Evolutionary conservation across 345 rosid species (phyloP).

Genomic region (Melaleuca quinquenervia): DNA sequence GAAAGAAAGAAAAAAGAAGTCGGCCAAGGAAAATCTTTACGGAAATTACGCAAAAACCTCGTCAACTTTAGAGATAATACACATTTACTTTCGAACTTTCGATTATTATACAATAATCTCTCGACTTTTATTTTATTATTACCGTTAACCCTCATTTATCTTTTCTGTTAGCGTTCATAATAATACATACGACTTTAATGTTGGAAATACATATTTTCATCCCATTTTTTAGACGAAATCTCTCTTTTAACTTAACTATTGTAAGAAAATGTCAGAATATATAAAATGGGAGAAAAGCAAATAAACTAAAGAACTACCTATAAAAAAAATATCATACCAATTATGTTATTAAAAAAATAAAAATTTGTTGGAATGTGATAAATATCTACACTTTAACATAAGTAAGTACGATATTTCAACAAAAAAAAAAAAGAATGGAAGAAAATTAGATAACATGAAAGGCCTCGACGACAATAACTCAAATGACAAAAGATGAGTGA

Average conservation of each 20-base stretch:
- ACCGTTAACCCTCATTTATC: background rate
- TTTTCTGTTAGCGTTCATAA: background rate
- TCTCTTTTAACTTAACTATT: background rate
- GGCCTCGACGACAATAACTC: background rate
- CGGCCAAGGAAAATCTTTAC: background rate
- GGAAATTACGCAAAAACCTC: background rate
- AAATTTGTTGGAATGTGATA: background rate
- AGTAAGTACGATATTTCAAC: background rate
- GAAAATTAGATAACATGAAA: background rate
- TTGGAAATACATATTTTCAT: background rate
- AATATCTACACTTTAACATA: background rate
- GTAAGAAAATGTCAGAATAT: background rate
- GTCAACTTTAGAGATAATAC: background rate
- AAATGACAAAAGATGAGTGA: background rate
- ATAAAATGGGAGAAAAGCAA: background rate
- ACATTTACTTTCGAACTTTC: background rate
- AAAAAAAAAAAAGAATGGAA: background rate
- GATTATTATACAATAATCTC: background rate
- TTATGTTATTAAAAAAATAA: background rate
- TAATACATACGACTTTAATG: background rate
- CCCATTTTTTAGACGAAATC: background rate
- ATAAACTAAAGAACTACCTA: background rate
- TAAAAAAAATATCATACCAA: background rate
- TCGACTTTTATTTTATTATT: background rate
- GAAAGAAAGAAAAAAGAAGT: background rate